Evolutionary conservation across 371 early-diverging fungal species (phyloP).

Genomic region (Fennellomyces sp.): DNA sequence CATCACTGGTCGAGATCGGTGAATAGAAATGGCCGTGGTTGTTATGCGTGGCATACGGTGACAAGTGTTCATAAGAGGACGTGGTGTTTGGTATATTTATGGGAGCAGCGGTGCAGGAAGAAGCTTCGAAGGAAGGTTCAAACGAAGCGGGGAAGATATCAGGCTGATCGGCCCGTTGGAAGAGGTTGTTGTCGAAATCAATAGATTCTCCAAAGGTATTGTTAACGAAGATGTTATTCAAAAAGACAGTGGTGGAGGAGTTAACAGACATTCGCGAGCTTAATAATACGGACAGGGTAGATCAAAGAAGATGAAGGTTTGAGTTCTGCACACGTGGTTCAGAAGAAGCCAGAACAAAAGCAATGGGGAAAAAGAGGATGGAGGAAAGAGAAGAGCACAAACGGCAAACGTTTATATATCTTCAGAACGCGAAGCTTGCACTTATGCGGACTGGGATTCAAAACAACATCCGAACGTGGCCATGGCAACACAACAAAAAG

Average conservation of each 20-base stretch:
- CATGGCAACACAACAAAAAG: neutral
- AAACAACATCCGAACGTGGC: neutral
- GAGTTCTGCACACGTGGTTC: too few relatives aligned
- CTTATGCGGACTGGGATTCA: neutral
- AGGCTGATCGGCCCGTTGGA: neutral
- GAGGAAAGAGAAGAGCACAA: neutral
- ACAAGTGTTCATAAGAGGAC: neutral
- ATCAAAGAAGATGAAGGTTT: neutral
- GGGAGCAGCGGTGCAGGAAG: neutral
- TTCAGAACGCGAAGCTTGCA: too few relatives aligned
- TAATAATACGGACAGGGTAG: neutral
- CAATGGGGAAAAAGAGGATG: neutral
- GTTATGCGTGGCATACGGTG: neutral
- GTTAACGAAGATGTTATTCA: conserved; percentile 5
- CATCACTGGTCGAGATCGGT: conserved; percentile 13
- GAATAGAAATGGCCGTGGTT: neutral
- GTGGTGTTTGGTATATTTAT: conserved; percentile 2
- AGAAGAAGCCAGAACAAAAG: too few relatives aligned
- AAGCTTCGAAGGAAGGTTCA: neutral
- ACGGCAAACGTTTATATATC: too few relatives aligned
- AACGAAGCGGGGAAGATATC: neutral
- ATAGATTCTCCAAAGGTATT: neutral
- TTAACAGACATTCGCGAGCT: conserved; percentile 6
- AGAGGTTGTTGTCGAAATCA: conserved; percentile 5
- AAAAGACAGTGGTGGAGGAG: neutral